Conservation (phyloP, 2,329 filamentous ascomycete genomes). For the Talaromyces pinophilus region DNA sequence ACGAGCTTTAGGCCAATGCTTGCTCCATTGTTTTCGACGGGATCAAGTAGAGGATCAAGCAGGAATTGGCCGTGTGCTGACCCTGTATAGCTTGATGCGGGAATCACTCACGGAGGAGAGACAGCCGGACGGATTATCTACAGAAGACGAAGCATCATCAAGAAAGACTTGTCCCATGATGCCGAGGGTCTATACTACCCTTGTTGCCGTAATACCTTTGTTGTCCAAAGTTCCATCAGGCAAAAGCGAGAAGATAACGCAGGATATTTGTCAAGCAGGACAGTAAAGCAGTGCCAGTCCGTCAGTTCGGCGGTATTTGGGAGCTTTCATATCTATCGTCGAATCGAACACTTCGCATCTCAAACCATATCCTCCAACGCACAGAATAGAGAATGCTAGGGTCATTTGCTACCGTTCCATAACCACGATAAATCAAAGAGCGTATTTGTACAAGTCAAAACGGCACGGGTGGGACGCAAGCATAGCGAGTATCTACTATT, state of each 20-base stretch:
- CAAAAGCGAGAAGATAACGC: constrained; percentile 4
- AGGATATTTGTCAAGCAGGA: background rate
- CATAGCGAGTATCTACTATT: constrained; percentile 7
- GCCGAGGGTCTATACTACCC: constrained; percentile 4
- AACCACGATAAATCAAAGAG: background rate
- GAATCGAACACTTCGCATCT: background rate
- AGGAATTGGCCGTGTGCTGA: background rate
- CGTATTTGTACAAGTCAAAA: background rate
- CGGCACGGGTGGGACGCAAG: background rate
- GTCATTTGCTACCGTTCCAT: background rate
- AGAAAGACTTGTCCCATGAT: constrained; percentile 5
- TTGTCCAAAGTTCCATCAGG: background rate
- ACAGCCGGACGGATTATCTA: constrained; percentile 18
- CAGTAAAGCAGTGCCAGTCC: background rate
- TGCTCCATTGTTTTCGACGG: background rate
- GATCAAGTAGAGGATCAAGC: background rate
- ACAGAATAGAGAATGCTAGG: background rate
- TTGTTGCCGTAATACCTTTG: background rate
- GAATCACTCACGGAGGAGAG: background rate
- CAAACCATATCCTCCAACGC: background rate
- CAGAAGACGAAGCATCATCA: constrained; percentile 10
- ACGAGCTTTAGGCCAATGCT: background rate
- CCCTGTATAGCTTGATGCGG: background rate
- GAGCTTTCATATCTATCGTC: background rate
- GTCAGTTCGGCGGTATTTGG: background rate